Base-by-base conservation (phyloP, 768 basidiomycete species). In the Lactarius vividus region DNA sequence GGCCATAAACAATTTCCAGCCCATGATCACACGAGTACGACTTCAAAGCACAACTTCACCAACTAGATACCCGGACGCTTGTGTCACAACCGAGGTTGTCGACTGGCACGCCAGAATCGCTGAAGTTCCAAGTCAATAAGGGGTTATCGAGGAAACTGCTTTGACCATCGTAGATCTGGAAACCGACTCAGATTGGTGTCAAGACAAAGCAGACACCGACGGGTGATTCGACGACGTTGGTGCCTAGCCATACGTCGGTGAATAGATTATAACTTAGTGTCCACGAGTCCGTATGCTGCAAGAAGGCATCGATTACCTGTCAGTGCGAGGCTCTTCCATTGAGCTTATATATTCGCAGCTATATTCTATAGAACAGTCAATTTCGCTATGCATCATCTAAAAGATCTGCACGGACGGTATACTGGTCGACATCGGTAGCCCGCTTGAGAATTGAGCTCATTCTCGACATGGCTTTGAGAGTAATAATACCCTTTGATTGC, bases 401-500 rank as follows among this genome's bases (percentile, higher is more conserved):
- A 11, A 13, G 33, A 11, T 23, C n/a, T 16, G 44, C 9, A 71
- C 76, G 6, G 23, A 75, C 77, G 8, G 59, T 54, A 53, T 73
- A 79, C 55, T 73, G 64, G 15, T 57, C 39, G 0, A 66, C 71
- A 11, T 75, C 71, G 1, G n/a, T 46, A 1, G 35, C 20, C 5
- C 74, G 37, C 2, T 72, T 71, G 20, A 75, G 53, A 2, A 71
- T 63, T 3, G 73, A 69, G 8, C 80, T 79, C 49, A 89, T 85
- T 66, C 83, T 77, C 2, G 83, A 79, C 85, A 88, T 88, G 4
- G 84, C 84, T 66, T 82, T 76, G 71, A 88, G 86, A 6, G 85
- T 86, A 57, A 88, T 75, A 64, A 88, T 86, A 44, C 88, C 88
- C 71, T 89, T 89, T 90, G 75, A 88, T 84, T 5, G 87, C 88